Evolutionary conservation across 2,329 filamentous ascomycete genomes (phyloP), one percentile per base, ranked within the genome.

Genomic region (Daldinia eschscholtzii): DNA sequence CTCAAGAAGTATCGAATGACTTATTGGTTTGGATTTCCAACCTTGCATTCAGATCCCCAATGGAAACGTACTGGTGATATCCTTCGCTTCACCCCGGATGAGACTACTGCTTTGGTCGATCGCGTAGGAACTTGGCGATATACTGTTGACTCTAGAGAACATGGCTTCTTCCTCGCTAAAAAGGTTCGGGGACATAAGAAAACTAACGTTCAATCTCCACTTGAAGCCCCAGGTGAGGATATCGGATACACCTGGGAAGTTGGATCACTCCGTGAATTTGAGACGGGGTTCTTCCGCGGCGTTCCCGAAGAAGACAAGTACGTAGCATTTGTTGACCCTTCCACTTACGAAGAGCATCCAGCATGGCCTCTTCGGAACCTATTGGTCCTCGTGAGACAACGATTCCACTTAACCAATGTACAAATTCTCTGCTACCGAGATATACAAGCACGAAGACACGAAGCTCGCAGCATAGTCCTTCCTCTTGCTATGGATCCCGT

Each of bases 1-100:
- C 87, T 99, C 37, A 99, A 99, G 80, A 98, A 97, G 78, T 98
- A 98, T 83, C 93, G 91, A 70, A 98, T 98, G 79, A 93, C 92
- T n/a, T 98, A 98, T 81, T 97, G 97, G 90, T 98, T 98, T 80
- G 95, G 92, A 4, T 99, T 97, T 76, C 96, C 96, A 0, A 94
- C 95, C 15, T 86, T 99, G 50, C 94, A 97, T 78, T 97, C 95
- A 3, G 91, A 95, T 61, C 93, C 93, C 1, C 84, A 87, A 30
- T 99, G 96, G 96, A 91, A 88, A 74, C 84, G 90, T 58, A 80
- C 85, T 1, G 86, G 84, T 1, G 83, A 83, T 7, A 82, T 88
- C 55, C 81, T 83, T 60, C 85, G 80, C 55, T 81, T 98, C 55
- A 88, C 85, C 2, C 77, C 86, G 2, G 83, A 87, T 69, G 95